Base-by-base conservation (phyloP, 2,329 filamentous ascomycete genomes). In the Beauveria australis region DNA sequence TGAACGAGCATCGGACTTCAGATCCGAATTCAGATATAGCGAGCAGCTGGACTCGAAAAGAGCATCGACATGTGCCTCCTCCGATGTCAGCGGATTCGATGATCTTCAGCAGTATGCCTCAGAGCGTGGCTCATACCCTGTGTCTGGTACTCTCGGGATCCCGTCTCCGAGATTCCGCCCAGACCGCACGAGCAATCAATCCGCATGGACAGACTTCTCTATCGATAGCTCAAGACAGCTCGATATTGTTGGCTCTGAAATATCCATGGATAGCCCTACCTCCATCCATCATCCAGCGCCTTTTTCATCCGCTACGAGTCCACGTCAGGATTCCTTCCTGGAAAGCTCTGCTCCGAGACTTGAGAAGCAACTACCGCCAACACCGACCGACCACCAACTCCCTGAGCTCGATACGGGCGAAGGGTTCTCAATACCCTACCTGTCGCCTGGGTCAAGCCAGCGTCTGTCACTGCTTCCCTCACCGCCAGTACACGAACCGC, bases 191-290 rank as follows among this genome's bases (percentile, higher is more conserved):
- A 85, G 82, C 63, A 80, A 83, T 53, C 78, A 80, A 59, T 84
- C 82, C 1, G 74, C 77, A n/a, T 86, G 83, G 83, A 85, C 83
- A 28, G 82, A 86, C 66, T 79, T 81, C 62, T 83, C 82, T 0
- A 73, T 85, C 10, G 81, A 81, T 18, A 84, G 80, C 61, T 76
- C 74, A 22, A 79, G 81, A 62, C 51, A 51, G 18, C 18, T 62
- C 52, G 28, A 57, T 62, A 48, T 61, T 58, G 16, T 59, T 48
- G 44, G 58, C n/a, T 53, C 53, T 24, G 33, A 56, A 52, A 54
- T 37, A 41, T 53, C 57, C 54, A 9, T 53, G 53, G 53, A 47
- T 16, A 56, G 53, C 18, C 59, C 53, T 5, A 46, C 26, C 5
- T 57, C 59, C 5, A 28, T 22, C 7, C 48, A 47, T 28, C 40